Base-by-base conservation (phyloP, 202 grass and related monocot genomes). In the Setaria italica region DNA sequence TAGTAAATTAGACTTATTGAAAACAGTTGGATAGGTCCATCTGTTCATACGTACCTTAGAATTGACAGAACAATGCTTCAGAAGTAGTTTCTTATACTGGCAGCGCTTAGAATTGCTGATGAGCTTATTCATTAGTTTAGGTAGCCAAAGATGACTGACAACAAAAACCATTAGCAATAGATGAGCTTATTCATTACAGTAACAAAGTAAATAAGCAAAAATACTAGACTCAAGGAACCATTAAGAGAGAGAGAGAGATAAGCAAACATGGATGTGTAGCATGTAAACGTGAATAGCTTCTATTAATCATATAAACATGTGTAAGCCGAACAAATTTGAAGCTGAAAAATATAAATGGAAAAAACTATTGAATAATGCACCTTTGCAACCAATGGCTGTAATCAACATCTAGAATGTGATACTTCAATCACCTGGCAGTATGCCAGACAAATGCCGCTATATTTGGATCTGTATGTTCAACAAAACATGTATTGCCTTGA, bases 51-150 rank as follows among this genome's bases (percentile, higher is more conserved):
- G 20, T 80, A 87, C 70, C 72, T 88, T 84, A 19, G 43, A 58
- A 20, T 80, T 88, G 45, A 74, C 19, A 62, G 74, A 46, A 84
- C 90, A 94, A 81, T 94, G 92, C 81, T 86, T 92, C 72, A 78
- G 17, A 70, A 92, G 70, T 83, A 94, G 62, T 79, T 84, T 90
- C 46, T 82, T 80, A 84, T 91, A 85, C 53, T 94, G 92, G 80
- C 92, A 92, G 33, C 85, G 90, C 70, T 80, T 70, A 51, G 90
- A 87, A 88, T 94, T 94, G 32, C 82, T 82, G 77, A 86, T 82
- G 63, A 94, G 82, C 77, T 87, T 88, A 82, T 90, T 90, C 63
- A 94, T 56, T 79, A 78, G 70, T 53, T 72, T 67, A 68, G 89
- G 65, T 32, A 90, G 35, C n/a, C 46, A 64, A 53, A 85, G 66